Percentiles rank a stretch among this genome's conserved stretches.
Evolutionary conservation across 805 yeast genomes (phyloP).

Genomic region (Wickerhamomyces mucosus): DNA sequence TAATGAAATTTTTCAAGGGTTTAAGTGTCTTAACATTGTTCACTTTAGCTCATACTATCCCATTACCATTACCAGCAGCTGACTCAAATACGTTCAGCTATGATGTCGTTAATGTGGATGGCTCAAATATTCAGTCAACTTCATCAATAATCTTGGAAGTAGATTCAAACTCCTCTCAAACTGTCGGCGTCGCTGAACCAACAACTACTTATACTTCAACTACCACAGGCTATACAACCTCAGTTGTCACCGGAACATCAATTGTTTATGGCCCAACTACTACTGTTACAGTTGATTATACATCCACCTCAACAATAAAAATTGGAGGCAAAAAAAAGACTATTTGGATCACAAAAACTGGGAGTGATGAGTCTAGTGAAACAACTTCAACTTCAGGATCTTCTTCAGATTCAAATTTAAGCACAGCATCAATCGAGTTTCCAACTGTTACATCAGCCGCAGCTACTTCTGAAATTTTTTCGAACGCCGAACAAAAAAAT

Average conservation of each 20-base stretch:
- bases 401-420: too few species aligned
- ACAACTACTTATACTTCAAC: slow-evolving; percentile 11
- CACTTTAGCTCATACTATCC: slow-evolving; percentile 13
- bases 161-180: slow-evolving; percentile 7
- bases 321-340: slow-evolving; percentile 17
- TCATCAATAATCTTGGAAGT: slow-evolving; percentile 12
- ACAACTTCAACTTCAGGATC: too few species aligned
- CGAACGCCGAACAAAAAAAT: too few species aligned
- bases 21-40: slow-evolving; percentile 14
- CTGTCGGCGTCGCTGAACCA: slow-evolving; percentile 16
- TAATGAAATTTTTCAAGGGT: slow-evolving; percentile 18
- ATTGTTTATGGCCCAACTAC: slow-evolving; percentile 3
- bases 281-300: slow-evolving; percentile 13
- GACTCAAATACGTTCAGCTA: slow-evolving; percentile 14
- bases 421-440: slow-evolving; percentile 2
- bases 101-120: slow-evolving; percentile 21
- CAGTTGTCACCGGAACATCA: slow-evolving; percentile 10
- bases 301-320: slow-evolving; percentile 14
- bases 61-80: slow-evolving; percentile 15
- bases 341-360: slow-evolving; percentile 18
- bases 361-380: slow-evolving; percentile 3
- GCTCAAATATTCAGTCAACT: slow-evolving; percentile 18
- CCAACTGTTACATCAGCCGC: slow-evolving; percentile 4
- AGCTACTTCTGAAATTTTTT: slow-evolving; percentile 1
- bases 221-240: slow-evolving; percentile 1